Evolutionary conservation across 208 protist genomes (phyloP), one percentile per base, ranked within the genome.

Genomic region (Leptomonas seymouri): DNA sequence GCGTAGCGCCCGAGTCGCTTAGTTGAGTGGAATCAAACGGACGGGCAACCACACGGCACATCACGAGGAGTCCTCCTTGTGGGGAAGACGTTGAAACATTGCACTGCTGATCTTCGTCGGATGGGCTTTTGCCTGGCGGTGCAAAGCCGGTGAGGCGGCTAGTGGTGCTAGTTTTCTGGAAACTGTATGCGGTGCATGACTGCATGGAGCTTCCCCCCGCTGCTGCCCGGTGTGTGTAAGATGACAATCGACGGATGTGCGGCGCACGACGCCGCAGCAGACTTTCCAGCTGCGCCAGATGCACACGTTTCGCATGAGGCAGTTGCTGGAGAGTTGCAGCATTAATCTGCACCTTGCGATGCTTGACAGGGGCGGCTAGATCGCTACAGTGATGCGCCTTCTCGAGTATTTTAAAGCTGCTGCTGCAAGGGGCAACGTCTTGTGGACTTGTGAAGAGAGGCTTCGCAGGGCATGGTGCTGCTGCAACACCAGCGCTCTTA

Each of bases 231-330:
- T 39, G 34, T 9, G 34, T 9, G 34, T 39, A 9, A 3, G 34
- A 39, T 9, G 25, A 58, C 39, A 11, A 12, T 12, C 36, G 55
- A 45, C 55, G 2, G 5, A 20, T 28, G 8, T 62, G 34, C n/a
- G 51, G 41, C 8, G 62, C 41, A 50, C 41, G 48, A 12, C 60
- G 72, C 15, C 42, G 59, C 7, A 84, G 53, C 23, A 80, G 12
- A 0, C 44, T 7, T 30, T 69, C 23, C 30, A 84, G 46, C 31
- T 74, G 54, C 21, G 28, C n/a, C 20, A 84, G 59, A 42, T 80
- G 69, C 11, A n/a, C 25, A 14, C 55, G 68, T 25, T 81, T 63
- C 21, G 21, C 28, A 6, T 44, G 18, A 20, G 51, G 31, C 1
- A 84, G 66, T 3, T 71, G 62, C 12, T 42, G 21, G 15, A 48